Conservation (phyloP, 148 eudicot species). For the Camellia granthamiana region DNA sequence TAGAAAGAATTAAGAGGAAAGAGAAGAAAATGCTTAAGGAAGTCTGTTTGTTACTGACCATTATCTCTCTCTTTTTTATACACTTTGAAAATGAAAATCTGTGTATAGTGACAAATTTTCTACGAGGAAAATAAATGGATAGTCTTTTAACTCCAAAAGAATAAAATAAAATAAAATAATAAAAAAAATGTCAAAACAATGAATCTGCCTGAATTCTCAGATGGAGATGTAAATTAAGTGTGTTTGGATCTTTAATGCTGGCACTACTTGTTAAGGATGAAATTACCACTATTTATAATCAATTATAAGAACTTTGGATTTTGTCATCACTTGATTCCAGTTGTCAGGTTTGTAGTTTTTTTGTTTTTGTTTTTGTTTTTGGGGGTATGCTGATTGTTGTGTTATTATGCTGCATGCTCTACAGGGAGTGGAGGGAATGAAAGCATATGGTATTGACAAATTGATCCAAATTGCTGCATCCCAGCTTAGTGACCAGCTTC, state of each 20-base stretch:
- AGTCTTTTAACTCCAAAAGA: too few relatives aligned
- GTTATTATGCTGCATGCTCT: conserved; percentile 2
- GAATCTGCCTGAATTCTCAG: neutral
- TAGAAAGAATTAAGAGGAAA: neutral
- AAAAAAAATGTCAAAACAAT: too few relatives aligned
- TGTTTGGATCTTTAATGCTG: neutral
- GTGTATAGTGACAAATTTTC: too few relatives aligned
- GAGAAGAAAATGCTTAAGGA: neutral
- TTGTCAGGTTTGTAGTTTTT: neutral
- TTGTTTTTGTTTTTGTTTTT: neutral
- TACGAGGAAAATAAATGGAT: too few relatives aligned
- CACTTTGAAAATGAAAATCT: too few relatives aligned
- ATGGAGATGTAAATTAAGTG: neutral
- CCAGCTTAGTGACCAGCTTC: conserved; percentile 71
- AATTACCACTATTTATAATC: neutral
- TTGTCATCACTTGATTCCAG: neutral
- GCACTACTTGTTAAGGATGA: neutral
- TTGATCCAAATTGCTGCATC: conserved; percentile 62
- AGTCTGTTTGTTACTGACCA: neutral
- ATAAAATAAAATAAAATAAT: too few relatives aligned
- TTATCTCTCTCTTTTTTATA: neutral
- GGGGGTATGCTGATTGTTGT: neutral
- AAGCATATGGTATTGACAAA: conserved; percentile 51
- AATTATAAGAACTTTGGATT: neutral
- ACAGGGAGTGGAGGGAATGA: conserved; percentile 60